These are phyloP conservation scores for Iberis pinnata DNA, from an alignment of 345 rosid genomes.

Conservation along the genomic window DNA sequence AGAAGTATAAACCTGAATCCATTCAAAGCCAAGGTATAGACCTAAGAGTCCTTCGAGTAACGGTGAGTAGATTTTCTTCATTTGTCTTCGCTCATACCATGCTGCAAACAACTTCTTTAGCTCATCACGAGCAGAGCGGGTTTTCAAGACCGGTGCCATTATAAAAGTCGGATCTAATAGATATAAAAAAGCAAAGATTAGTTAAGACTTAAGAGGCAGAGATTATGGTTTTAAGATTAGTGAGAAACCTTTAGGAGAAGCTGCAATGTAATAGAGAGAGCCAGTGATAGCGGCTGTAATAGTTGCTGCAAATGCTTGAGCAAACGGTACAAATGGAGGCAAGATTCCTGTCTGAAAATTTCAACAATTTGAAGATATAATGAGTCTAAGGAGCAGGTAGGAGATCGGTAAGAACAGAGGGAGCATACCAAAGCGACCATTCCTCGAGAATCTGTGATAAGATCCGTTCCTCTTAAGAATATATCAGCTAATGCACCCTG, in stretches of 20 bases:
- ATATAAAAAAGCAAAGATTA: neutral
- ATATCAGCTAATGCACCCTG: constrained; percentile 88
- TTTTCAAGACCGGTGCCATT: constrained; percentile 70
- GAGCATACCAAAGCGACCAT: constrained; percentile 66
- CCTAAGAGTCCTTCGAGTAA: constrained; percentile 89
- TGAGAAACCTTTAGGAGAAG: constrained; percentile 77
- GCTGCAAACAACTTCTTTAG: constrained; percentile 89
- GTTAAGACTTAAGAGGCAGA: neutral
- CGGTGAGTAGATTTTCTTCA: constrained; percentile 95
- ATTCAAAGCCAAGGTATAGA: constrained; percentile 87
- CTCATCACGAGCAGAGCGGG: constrained; percentile 66
- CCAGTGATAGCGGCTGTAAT: constrained; percentile 86
- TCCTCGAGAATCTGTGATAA: constrained; percentile 62
- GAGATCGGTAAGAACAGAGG: neutral
- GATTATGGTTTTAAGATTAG: neutral
- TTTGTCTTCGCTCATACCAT: constrained; percentile 92
- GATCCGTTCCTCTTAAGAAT: constrained; percentile 65
- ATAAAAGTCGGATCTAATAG: constrained; percentile 76
- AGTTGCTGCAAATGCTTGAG: constrained; percentile 90
- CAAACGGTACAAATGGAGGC: constrained; percentile 95
- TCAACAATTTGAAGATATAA: neutral
- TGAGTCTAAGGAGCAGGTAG: neutral
- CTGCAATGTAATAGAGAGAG: constrained; percentile 84
- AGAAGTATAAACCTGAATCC: constrained; percentile 61
- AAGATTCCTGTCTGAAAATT: constrained; percentile 66